phyloP scores from a whole-genome alignment of 495 filamentous ascomycete genomes.

The Amphirosellinia nigrospora region DNA sequence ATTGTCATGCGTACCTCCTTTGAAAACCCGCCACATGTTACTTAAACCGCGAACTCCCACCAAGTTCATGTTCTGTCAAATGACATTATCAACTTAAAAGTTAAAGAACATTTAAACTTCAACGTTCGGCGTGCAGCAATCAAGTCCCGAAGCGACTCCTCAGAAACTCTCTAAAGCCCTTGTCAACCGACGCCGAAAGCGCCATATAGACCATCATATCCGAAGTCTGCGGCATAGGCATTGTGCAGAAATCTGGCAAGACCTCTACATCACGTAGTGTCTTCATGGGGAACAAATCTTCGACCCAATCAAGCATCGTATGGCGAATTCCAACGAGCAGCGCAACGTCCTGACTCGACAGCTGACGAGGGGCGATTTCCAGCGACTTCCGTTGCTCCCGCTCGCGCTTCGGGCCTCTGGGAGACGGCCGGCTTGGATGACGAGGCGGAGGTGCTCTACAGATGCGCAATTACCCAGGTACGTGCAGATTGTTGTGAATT shows the following conservation, averaged over 20 bases:
- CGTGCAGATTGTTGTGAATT: conserved; percentile 40
- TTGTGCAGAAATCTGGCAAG: conserved; percentile 47
- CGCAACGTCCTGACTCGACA: conserved; percentile 49
- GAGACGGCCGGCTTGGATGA: conserved; percentile 49
- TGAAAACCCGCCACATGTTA: not conserved
- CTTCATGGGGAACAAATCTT: conserved; percentile 48
- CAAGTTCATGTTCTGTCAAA: not conserved
- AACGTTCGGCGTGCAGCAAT: not conserved
- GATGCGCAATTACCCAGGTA: conserved; percentile 44
- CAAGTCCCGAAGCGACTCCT: conserved; percentile 21
- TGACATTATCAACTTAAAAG: not conserved
- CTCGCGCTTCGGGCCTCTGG: conserved; percentile 32
- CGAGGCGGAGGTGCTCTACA: conserved; percentile 48
- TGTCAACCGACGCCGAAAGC: conserved; percentile 59
- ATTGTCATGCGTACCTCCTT: not conserved
- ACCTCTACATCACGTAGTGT: conserved; percentile 51
- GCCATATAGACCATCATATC: conserved; percentile 55
- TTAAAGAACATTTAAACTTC: not conserved
- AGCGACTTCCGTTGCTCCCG: conserved; percentile 18
- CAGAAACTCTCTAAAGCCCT: conserved; percentile 54
- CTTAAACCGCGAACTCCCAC: not conserved
- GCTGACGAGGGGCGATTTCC: conserved; percentile 49
- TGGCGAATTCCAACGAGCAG: conserved; percentile 43
- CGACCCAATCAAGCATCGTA: conserved; percentile 58
- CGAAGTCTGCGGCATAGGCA: conserved; percentile 46